Evolutionary conservation across 2,329 filamentous ascomycete species (phyloP), one percentile per base, ranked within the genome.

Genomic region (Fusarium phyllophilum): DNA sequence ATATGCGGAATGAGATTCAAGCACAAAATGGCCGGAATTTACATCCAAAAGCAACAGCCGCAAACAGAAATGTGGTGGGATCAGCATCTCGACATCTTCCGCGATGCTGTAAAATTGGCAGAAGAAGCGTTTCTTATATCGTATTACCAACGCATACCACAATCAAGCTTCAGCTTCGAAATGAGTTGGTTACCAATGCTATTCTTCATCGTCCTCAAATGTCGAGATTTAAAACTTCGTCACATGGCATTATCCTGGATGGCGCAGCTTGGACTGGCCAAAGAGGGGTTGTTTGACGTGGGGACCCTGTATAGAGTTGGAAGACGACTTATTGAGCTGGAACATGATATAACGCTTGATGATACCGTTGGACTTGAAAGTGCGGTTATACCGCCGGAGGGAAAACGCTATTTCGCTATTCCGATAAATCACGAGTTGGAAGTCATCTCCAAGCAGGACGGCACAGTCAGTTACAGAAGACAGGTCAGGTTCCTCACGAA

Each of bases 271-370:
- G 56, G 64, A 7, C 33, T 44, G 5, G 56, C 66, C 3, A 69
- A 69, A 20, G 66, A 69, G 18, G 66, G 66, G 0, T 5, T 69
- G 10, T 69, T 69, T 15, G 64, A 69, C 15, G 66, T 62, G 8
- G 66, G 66, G 8, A 69, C 66, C 24, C 4, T 68, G 2, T 69
- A 68, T 7, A 62, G 64, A 68, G 44, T 62, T 26, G 66, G 64
- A 3, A 68, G 66, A 36, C 66, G 66, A 0, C 64, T 51, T 1
- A 41, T 69, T 4, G 64, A 69, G 18, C 38, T 69, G 1, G 66
- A 68, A 6, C 56, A 68, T 5, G 44, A n/a, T 7, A 22, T 42
- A 11, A 24, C 20, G 11, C 26, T 55, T 18, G 14, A 20, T 8
- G 39, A 66, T 22, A 13, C 3, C 1, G 18, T 1, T 20, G 22